phyloP scores from a whole-genome alignment of 2,329 filamentous ascomycete species.

The Alternaria hordeiaustralica region DNA sequence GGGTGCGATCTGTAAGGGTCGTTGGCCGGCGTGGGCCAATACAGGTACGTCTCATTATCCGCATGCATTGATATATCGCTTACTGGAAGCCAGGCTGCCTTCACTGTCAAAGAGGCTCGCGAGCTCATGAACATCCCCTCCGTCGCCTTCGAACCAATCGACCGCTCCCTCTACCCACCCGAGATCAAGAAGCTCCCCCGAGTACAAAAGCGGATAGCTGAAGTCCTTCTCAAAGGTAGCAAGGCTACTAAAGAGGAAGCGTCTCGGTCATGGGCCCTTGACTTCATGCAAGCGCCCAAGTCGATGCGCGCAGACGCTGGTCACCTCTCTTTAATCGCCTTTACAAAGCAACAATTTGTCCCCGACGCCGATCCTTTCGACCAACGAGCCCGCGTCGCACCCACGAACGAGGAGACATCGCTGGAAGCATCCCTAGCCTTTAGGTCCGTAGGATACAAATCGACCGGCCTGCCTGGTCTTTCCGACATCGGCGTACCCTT shows the following conservation, averaged over 20 bases:
- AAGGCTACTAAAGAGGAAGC: conserved; percentile 56
- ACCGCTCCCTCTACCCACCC: conserved; percentile 69
- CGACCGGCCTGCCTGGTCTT: conserved; percentile 77
- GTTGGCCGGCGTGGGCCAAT: conserved; percentile 88
- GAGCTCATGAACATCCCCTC: conserved; percentile 80
- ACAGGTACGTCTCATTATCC: conserved; percentile 63
- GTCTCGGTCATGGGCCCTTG: conserved; percentile 78
- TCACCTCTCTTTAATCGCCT: conserved; percentile 69
- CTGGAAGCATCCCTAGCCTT: conserved; percentile 78
- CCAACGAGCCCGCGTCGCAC: conserved; percentile 59
- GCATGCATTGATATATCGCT: neutral
- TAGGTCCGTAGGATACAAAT: conserved; percentile 94
- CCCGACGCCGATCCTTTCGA: conserved; percentile 54
- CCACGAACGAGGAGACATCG: conserved; percentile 53
- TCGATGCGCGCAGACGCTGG: conserved; percentile 65
- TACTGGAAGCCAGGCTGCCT: conserved; percentile 69
- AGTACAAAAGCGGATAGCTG: conserved; percentile 76
- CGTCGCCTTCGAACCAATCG: conserved; percentile 74
- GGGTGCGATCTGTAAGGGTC: conserved; percentile 80
- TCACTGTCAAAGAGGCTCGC: conserved; percentile 92
- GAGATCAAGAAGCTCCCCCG: conserved; percentile 75
- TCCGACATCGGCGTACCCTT: conserved; percentile 77
- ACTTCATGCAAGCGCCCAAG: conserved; percentile 82
- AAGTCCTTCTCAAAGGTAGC: conserved; percentile 80
- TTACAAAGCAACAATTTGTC: conserved; percentile 60